Evolutionary conservation across 257 asterid species (phyloP).

Genomic region (Solanum megistacrolobum): DNA sequence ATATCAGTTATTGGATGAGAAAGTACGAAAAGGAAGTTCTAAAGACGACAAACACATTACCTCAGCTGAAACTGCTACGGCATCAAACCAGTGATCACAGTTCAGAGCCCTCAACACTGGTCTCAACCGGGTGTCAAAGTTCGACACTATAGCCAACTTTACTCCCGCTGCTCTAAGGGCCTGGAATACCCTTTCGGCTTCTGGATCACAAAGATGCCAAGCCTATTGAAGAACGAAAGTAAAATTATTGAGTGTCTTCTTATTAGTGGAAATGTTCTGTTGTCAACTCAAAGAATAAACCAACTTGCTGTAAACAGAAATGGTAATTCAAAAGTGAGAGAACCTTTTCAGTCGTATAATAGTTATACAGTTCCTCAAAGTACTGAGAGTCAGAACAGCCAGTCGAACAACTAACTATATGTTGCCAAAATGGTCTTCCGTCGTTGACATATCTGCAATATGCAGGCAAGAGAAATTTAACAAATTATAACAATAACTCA

Average conservation of each 20-base stretch:
- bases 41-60: slow-evolving; percentile 23
- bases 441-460: slow-evolving; percentile 58
- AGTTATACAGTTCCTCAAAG: slow-evolving; percentile 86
- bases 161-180: slow-evolving; percentile 80
- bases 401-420: slow-evolving; percentile 87
- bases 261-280: not conserved
- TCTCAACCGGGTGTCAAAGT: slow-evolving; percentile 84
- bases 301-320: not conserved
- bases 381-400: slow-evolving; percentile 92
- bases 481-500: not conserved
- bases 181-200: slow-evolving; percentile 70
- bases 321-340: not conserved
- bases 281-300: not conserved
- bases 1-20: not conserved
- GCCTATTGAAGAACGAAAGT: slow-evolving; percentile 38
- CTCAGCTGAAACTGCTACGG: slow-evolving; percentile 95
- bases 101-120: slow-evolving; percentile 79
- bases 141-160: slow-evolving; percentile 82
- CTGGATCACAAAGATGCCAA: slow-evolving; percentile 94
- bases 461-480: not conserved
- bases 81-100: slow-evolving; percentile 98
- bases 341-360: slow-evolving; percentile 88
- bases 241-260: not conserved
- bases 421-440: slow-evolving; percentile 97
- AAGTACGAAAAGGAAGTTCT: not conserved